These are phyloP conservation scores for Xylariaceae sp. DNA, from an alignment of 2,329 filamentous ascomycete genomes.

Conservation along the genomic window DNA sequence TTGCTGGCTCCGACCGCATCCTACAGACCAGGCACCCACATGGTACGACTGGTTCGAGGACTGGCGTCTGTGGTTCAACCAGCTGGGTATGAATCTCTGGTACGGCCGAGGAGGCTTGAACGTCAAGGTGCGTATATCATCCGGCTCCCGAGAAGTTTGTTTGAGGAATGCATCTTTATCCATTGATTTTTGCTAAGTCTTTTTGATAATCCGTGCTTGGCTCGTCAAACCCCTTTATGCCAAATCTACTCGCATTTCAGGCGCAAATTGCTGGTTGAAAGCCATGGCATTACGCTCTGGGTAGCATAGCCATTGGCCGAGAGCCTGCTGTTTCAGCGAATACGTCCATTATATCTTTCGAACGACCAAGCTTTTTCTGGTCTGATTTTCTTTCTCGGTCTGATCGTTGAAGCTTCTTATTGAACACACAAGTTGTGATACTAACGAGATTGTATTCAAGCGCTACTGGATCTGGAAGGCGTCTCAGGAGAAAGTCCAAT, in stretches of 20 bases:
- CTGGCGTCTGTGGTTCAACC: slow-evolving; percentile 62
- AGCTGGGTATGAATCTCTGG: slow-evolving; percentile 61
- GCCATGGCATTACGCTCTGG: neutral
- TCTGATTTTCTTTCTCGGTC: neutral
- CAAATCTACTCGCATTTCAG: neutral
- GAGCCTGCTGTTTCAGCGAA: slow-evolving; percentile 19
- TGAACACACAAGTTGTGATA: neutral
- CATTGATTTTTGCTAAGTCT: neutral
- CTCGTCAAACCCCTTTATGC: slow-evolving; percentile 1
- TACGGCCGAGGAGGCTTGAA: slow-evolving; percentile 66
- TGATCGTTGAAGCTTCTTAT: slow-evolving; percentile 7
- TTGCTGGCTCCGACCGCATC: slow-evolving; percentile 63
- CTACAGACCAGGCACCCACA: slow-evolving; percentile 41
- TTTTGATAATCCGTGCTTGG: neutral
- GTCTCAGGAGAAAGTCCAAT: slow-evolving; percentile 57
- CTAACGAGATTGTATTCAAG: slow-evolving; percentile 28
- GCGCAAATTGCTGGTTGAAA: neutral
- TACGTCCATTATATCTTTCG: slow-evolving; percentile 15
- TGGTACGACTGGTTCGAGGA: slow-evolving; percentile 59
- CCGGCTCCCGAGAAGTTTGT: neutral
- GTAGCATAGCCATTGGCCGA: slow-evolving; percentile 10
- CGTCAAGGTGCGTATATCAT: slow-evolving; percentile 41
- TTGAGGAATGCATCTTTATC: neutral
- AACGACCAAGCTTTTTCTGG: neutral
- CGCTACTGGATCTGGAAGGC: slow-evolving; percentile 71